Evolutionary conservation across 1,284 basidiomycete species (phyloP).

Genomic region (Naganishia sp.): DNA sequence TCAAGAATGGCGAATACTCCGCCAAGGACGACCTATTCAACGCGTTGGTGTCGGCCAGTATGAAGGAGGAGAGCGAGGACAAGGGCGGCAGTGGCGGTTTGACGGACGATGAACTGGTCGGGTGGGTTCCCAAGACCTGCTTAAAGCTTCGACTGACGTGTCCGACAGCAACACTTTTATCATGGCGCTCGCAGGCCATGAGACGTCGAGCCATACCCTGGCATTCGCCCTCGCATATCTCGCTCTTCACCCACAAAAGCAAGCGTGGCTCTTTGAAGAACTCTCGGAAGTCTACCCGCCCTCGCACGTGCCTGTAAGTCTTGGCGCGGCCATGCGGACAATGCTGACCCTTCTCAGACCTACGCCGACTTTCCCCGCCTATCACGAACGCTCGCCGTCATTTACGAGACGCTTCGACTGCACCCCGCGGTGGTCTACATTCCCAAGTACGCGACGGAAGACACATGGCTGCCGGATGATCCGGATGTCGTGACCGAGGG

Average conservation of each 20-base stretch:
- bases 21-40: slow-evolving; percentile 32
- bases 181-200: slow-evolving; percentile 42
- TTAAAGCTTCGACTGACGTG: not conserved
- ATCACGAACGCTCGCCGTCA: slow-evolving; percentile 54
- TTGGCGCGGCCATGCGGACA: not conserved
- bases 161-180: slow-evolving; percentile 30
- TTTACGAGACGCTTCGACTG: slow-evolving; percentile 64
- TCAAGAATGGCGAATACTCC: slow-evolving; percentile 22
- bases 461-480: slow-evolving; percentile 40
- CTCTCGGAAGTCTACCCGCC: slow-evolving; percentile 57
- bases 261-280: slow-evolving; percentile 63
- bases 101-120: slow-evolving; percentile 32
- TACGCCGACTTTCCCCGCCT: slow-evolving; percentile 61
- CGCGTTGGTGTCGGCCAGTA: slow-evolving; percentile 29
- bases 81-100: slow-evolving; percentile 23
- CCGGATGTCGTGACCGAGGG: slow-evolving; percentile 4
- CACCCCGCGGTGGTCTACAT: slow-evolving; percentile 62
- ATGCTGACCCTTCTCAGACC: slow-evolving; percentile 46
- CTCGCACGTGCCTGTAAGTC: slow-evolving; percentile 38
- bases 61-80: slow-evolving; percentile 18
- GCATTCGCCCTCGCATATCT: slow-evolving; percentile 62
- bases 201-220: slow-evolving; percentile 62
- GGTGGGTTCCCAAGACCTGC: slow-evolving; percentile 13
- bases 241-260: slow-evolving; percentile 62
- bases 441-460: slow-evolving; percentile 50